Evolutionary conservation across 495 filamentous ascomycete genomes (phyloP), one percentile per base, ranked within the genome.

Genomic region (Sphaerosporella brunnea): DNA sequence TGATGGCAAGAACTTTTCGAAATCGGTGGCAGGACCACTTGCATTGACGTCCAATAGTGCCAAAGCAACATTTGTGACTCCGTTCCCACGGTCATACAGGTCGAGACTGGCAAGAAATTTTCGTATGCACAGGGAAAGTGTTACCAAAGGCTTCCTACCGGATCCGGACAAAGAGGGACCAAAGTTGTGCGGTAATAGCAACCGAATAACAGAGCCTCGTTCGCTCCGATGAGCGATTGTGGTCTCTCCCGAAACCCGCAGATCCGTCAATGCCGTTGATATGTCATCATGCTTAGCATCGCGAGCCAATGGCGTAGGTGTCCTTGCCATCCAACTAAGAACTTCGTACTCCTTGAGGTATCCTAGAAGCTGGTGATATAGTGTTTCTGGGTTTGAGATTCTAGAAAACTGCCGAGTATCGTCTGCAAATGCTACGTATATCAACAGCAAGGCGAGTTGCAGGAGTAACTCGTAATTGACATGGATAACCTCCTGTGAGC

Each of bases 361-460:
- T 26, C 68, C 63, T 3, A 92, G 62, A 8, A 94, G 60, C 8
- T 73, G 72, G 23, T 67, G 65, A 57, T 80, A 96, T 0, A 93
- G 62, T 3, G 69, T 64, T 16, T 74, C 70, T 19, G 79, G 70
- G 51, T 85, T 74, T 48, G 51, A 28, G 1, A 60, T 50, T 18
- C 42, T 42, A 4, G 34, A 30, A 23, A 38, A 48, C 20, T 18
- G 19, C 1, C 42, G 23, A 3, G 45, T 45, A 15, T 54, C 53
- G 5, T 56, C 55, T 3, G 18, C 16, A 2, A 47, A 43, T 4
- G 51, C 44, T 61, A 95, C 74, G 52, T 94, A 82, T 15, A 86
- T 69, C 9, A 90, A 69, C 3, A 95, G 66, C n/a, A 86, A 67
- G 1, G 94, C 60, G n/a, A 95, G 72, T 59, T 84, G 80, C 38